phyloP scores from a whole-genome alignment of 345 rosid genomes.

The Populus alba region DNA sequence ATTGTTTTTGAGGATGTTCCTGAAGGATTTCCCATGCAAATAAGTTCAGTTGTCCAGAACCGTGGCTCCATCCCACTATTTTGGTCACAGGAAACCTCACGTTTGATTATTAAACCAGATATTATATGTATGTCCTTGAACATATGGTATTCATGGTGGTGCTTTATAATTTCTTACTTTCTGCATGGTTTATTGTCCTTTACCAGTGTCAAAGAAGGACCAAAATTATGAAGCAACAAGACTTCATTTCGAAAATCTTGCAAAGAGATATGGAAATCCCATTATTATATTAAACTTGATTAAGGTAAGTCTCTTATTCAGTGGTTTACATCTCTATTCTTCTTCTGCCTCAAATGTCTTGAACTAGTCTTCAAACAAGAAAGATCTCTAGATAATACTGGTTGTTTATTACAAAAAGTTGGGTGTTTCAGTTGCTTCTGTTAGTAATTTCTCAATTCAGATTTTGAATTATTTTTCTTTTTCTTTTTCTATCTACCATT shows the following conservation, averaged over 20 bases:
- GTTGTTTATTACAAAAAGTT: not conserved
- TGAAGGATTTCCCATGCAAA: slow-evolving; percentile 64
- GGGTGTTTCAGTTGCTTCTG: not conserved
- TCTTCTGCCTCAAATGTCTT: slow-evolving; percentile 8
- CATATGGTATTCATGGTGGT: slow-evolving; percentile 13
- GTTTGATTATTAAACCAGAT: slow-evolving; percentile 94
- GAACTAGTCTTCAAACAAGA: not conserved
- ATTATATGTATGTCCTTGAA: slow-evolving; percentile 64
- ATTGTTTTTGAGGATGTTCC: slow-evolving; percentile 77
- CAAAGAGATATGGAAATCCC: slow-evolving; percentile 86
- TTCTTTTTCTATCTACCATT: slow-evolving; percentile 7
- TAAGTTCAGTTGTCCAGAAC: slow-evolving; percentile 92
- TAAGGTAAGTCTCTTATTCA: slow-evolving; percentile 51
- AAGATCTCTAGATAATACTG: not conserved
- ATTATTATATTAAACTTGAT: slow-evolving; percentile 90
- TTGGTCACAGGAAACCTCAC: slow-evolving; percentile 99
- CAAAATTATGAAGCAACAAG: slow-evolving; percentile 84
- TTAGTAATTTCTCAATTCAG: slow-evolving; percentile 3
- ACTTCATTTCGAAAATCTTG: slow-evolving; percentile 92
- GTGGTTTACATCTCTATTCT: not conserved
- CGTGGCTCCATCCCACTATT: slow-evolving; percentile 98
- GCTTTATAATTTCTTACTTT: slow-evolving; percentile 6
- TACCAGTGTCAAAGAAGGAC: slow-evolving; percentile 84
- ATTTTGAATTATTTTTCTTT: not conserved
- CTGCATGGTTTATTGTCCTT: slow-evolving; percentile 21